phyloP scores from a whole-genome alignment of 805 yeast genomes.

The Metschnikowia baotianmanensis region DNA sequence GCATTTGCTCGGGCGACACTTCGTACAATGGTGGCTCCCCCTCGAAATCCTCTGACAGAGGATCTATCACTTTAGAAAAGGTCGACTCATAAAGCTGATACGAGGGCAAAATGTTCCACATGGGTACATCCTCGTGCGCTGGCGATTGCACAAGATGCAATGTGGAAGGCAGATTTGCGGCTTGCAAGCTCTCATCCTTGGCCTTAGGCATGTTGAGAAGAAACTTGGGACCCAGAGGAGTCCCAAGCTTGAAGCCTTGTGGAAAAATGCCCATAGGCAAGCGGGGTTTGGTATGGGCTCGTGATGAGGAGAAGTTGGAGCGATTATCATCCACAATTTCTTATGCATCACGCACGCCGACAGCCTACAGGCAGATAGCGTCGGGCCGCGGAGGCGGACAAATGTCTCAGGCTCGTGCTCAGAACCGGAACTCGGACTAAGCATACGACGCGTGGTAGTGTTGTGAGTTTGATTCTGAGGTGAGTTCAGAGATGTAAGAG shows the following conservation, averaged over 20 bases:
- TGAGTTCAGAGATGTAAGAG: no score
- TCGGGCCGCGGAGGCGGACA: no score
- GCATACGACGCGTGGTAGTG: no score
- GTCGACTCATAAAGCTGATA: constrained; percentile 35
- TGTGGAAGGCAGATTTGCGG: background rate
- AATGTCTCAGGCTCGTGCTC: no score
- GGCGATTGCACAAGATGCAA: constrained; percentile 25
- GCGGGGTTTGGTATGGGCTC: background rate
- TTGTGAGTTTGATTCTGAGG: no score
- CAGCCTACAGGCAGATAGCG: no score
- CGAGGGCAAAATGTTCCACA: constrained; percentile 33
- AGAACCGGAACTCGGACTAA: no score
- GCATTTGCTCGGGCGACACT: constrained; percentile 21
- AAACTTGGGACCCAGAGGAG: constrained; percentile 6
- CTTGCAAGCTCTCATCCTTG: background rate
- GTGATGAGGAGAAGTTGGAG: no score
- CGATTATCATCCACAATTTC: no score
- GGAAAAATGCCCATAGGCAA: constrained; percentile 12
- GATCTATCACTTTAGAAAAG: constrained; percentile 34
- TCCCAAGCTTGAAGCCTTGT: constrained; percentile 8
- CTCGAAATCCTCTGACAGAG: constrained; percentile 26
- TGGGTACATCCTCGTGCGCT: constrained; percentile 26
- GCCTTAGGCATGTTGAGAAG: constrained; percentile 5
- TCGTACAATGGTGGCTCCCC: constrained; percentile 37
- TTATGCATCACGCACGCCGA: no score